Evolutionary conservation across 345 rosid genomes (phyloP), one percentile per base, ranked within the genome.

Genomic region (Cardamine chenopodiifolia): DNA sequence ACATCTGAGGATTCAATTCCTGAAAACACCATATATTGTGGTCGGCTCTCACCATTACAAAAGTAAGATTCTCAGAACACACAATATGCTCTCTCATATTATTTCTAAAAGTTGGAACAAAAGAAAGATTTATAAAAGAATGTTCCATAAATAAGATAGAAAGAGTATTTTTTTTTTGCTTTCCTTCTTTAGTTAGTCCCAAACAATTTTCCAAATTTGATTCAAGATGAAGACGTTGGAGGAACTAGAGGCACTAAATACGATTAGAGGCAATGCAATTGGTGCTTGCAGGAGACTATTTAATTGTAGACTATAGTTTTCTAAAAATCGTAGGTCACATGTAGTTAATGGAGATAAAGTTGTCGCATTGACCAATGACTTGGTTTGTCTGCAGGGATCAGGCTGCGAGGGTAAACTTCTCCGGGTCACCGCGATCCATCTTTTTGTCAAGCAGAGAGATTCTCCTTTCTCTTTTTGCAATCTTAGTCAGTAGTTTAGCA

Each of bases 21-120:
- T 29, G 83, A 81, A 47, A 89, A 93, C 77, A 14, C 90, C 65
- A 93, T 93, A 73, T 93, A 83, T 28, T 93, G 98, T 35, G 98
- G 98, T 22, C 67, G 84, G 26, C 90, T 93, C 35, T 89, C 96
- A 35, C 73, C 92, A 6, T 81, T 93, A 49, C 98, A 93, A 66
- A 88, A 71, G 98, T 90, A 89, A 85, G 89, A 15, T 62, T 68
- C 39, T 75, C 62, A 59, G 54, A 53, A 63, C n/a, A 23, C 58
- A 40, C 48, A 56, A 13, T n/a, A 56, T 49, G 14, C 15, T 49
- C 67, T 49, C 68, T 53, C 18, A 34, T 25, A 25, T 55, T 49
- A 12, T 19, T 71, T n/a, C 44, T 40, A 5, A 56, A 44, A n/a
- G 2, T 14, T 62, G 52, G 37, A 45, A 49, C 18, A 15, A 58